Conservation (phyloP, 257 asterid species). For the Ilex asprella region DNA sequence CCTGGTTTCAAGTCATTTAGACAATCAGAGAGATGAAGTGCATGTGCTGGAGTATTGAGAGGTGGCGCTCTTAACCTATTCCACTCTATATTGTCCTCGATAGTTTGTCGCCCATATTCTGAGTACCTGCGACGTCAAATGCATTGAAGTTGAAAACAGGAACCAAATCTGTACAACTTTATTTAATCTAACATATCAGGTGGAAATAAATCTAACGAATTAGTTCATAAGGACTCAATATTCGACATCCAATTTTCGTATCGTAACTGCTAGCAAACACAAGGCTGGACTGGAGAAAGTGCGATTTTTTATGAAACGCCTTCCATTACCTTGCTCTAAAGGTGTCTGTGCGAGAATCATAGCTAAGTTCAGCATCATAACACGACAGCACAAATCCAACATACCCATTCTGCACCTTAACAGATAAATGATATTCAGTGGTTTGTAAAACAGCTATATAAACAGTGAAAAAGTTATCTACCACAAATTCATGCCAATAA, state of each 20-base stretch:
- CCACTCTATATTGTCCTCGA: constrained; percentile 80
- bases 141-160: background rate
- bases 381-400: constrained; percentile 83
- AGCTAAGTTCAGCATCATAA: constrained; percentile 84
- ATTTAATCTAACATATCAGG: too few relatives aligned
- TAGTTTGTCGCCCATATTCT: constrained; percentile 52
- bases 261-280: background rate
- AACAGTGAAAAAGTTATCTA: background rate
- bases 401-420: constrained; percentile 68
- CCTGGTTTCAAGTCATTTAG: constrained; percentile 67
- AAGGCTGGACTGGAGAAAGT: background rate
- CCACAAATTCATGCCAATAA: too few relatives aligned
- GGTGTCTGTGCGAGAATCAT: constrained; percentile 55
- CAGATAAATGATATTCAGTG: background rate
- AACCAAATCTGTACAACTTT: too few relatives aligned
- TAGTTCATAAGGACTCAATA: too few relatives aligned
- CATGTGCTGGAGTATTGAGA: constrained; percentile 48
- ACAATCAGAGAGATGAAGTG: constrained; percentile 57
- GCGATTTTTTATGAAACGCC: background rate
- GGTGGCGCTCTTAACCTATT: constrained; percentile 61
- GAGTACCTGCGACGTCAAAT: constrained; percentile 45
- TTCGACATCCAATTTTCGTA: too few relatives aligned
- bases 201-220: too few relatives aligned
- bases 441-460: background rate
- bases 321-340: constrained; percentile 66